Base-by-base conservation (phyloP, 176 grass and related monocot species). In the Eremochloa ophiuroides region DNA sequence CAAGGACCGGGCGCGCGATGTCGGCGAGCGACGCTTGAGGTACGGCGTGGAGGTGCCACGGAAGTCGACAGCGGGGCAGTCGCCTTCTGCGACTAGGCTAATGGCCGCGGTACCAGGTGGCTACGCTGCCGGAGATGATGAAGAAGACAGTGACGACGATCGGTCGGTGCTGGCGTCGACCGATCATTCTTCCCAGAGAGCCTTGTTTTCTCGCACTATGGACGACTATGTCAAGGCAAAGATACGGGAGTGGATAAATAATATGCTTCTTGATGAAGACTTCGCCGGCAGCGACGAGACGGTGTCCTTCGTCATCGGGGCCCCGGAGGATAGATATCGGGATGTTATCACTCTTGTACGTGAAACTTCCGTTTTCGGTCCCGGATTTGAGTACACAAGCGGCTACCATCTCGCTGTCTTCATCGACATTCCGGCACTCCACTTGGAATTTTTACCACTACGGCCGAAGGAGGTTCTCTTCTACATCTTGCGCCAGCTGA, bases 371-470 rank as follows among this genome's bases (percentile, higher is more conserved):
- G 58, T 62, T 62, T n/a, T 55, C 50, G 1, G 2, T 55, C 4
- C 4, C 0, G n/a, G n/a, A 8, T 25, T 0, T 12, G 0, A 25
- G n/a, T 10, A 25, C 6, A 1, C 3, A 10, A 3, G 4, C n/a
- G n/a, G 20, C 25, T 61, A 61, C 11, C 25, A 61, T 28, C 4
- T 3, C 6, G 26, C 0, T 62, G 0, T 62, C 4, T 30, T 62
- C 5, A 0, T 62, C 12, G 26, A 62, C 26, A 62, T 30, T 26
- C 26, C 59, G 1, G 59, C 59, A 4, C 7, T 62, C 26, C 59
- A 62, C 59, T 11, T 4, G 12, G 11, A 62, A 1, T 16, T 6
- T 29, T 12, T 1, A 15, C 26, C 59, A 15, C 12, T 62, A 30
- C 12, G 26, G 15, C 12, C 59, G 26, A 62, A 62, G 59, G 59